Evolutionary conservation across 1,284 basidiomycete genomes (phyloP).

Genomic region (Cryptococcus amylolentus): DNA sequence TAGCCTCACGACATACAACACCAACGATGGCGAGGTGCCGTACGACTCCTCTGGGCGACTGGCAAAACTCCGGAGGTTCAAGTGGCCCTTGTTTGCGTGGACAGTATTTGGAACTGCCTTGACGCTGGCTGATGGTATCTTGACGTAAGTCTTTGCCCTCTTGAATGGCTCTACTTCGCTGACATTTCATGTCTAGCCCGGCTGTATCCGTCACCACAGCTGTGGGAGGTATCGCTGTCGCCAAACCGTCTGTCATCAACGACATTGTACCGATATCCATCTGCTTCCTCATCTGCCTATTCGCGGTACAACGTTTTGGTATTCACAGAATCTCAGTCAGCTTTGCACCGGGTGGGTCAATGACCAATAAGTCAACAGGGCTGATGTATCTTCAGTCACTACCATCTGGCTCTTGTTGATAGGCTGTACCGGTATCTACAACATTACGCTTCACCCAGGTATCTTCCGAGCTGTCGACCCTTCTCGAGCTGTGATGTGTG

Average conservation of each 20-base stretch:
- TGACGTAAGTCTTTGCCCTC: slow-evolving; percentile 14
- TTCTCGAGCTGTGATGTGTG: slow-evolving; percentile 61
- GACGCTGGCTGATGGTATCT: slow-evolving; percentile 62
- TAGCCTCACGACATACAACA: slow-evolving; percentile 53
- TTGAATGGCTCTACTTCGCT: background rate
- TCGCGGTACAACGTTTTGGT: slow-evolving; percentile 60
- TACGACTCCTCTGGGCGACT: slow-evolving; percentile 1
- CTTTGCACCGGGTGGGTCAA: slow-evolving; percentile 57
- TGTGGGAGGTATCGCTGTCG: slow-evolving; percentile 63
- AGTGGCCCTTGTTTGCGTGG: slow-evolving; percentile 55
- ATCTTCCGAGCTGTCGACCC: slow-evolving; percentile 67
- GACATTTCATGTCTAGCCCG: slow-evolving; percentile 52
- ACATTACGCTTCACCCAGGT: slow-evolving; percentile 57
- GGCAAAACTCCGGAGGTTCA: slow-evolving; percentile 15
- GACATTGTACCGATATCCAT: slow-evolving; percentile 61
- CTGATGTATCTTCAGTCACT: slow-evolving; percentile 51
- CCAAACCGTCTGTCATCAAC: slow-evolving; percentile 53
- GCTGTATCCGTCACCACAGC: slow-evolving; percentile 67
- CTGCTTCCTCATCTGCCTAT: slow-evolving; percentile 59
- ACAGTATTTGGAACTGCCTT: slow-evolving; percentile 54
- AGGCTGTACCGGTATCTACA: slow-evolving; percentile 58
- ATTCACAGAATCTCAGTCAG: slow-evolving; percentile 55
- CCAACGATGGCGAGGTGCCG: slow-evolving; percentile 7
- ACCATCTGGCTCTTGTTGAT: slow-evolving; percentile 60
- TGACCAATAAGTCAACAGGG: background rate